Conservation (phyloP, 768 basidiomycete species). For the Leccinum obscurum region DNA sequence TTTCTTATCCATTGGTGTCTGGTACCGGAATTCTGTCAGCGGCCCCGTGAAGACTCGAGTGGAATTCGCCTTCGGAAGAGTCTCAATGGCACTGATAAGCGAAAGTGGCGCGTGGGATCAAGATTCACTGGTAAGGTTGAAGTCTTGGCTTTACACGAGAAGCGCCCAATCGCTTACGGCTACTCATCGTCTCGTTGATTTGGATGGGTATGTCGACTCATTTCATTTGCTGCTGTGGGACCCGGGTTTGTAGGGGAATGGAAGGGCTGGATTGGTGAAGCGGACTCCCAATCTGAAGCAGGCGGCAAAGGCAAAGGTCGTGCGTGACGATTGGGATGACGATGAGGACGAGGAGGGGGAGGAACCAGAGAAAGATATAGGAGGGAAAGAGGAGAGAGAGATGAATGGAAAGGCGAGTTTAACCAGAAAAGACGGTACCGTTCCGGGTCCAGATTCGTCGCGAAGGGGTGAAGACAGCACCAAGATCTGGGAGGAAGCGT, state of each 20-base stretch:
- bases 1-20: slow-evolving; percentile 1
- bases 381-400: no score
- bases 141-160: not conserved
- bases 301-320: slow-evolving; percentile 7
- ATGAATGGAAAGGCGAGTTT: not conserved
- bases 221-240: not conserved
- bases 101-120: slow-evolving; percentile 22
- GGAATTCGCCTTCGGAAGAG: not conserved
- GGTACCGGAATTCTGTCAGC: not conserved
- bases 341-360: slow-evolving; percentile 41
- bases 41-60: not conserved
- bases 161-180: slow-evolving; percentile 18
- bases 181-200: not conserved
- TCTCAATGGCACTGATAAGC: slow-evolving; percentile 14
- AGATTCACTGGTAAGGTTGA: slow-evolving; percentile 15
- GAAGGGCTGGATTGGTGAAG: slow-evolving; percentile 3
- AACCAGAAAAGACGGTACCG: not conserved
- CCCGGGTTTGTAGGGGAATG: slow-evolving; percentile 4
- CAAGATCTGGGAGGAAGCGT: slow-evolving; percentile 73
- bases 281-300: slow-evolving; percentile 4
- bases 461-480: slow-evolving; percentile 36
- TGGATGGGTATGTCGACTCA: not conserved
- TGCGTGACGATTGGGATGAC: slow-evolving; percentile 61
- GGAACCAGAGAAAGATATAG: not conserved
- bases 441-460: not conserved